Conservation (phyloP, 2,329 filamentous ascomycete species). For the Lizonia empirigonia region DNA sequence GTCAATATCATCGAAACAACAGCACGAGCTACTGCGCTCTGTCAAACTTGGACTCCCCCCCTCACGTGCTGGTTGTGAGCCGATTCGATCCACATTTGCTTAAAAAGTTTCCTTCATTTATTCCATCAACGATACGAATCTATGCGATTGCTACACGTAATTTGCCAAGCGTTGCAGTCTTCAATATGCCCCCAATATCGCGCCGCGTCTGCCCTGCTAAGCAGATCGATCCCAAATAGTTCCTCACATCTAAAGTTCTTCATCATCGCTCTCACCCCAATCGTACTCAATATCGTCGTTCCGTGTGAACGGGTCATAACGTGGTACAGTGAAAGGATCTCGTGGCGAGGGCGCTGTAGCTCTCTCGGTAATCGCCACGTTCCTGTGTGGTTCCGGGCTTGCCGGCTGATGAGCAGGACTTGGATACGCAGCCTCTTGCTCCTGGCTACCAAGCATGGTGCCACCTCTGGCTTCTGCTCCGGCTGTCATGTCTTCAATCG, state of each 20-base stretch:
- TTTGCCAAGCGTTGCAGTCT: too few relatives aligned
- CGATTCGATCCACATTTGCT: too few relatives aligned
- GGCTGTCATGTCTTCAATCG: neutral
- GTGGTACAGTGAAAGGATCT: neutral
- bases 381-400: neutral
- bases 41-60: too few relatives aligned
- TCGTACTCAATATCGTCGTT: conserved; percentile 12
- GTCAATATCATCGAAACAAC: neutral
- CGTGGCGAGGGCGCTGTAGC: neutral
- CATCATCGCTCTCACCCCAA: conserved; percentile 6
- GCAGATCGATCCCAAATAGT: neutral
- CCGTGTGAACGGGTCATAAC: neutral
- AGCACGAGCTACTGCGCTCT: too few relatives aligned
- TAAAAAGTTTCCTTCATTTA: too few relatives aligned
- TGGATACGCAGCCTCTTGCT: neutral
- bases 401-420: neutral
- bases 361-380: neutral
- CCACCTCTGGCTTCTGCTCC: neutral
- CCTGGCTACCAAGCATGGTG: neutral
- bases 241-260: neutral
- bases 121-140: too few relatives aligned
- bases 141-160: too few relatives aligned
- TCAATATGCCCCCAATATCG: neutral
- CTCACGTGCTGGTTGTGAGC: too few relatives aligned
- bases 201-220: neutral